Evolutionary conservation across 2,329 filamentous ascomycete species (phyloP).

Genomic region (Colletotrichum gigasporum): DNA sequence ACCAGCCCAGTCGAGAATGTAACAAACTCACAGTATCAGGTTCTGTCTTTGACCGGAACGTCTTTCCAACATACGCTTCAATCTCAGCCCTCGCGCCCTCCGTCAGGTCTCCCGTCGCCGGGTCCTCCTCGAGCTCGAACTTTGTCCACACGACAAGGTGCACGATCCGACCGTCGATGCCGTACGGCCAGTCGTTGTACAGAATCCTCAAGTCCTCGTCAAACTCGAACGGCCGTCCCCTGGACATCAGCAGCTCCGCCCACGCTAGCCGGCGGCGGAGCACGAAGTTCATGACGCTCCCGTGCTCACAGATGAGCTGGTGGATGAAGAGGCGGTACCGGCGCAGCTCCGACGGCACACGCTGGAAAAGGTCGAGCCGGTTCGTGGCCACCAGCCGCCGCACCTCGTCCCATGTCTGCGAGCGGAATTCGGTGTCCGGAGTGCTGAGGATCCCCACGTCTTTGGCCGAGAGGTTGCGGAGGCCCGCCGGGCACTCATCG

Average conservation of each 20-base stretch:
- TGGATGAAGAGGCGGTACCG: slow-evolving; percentile 78
- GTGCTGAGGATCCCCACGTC: slow-evolving; percentile 76
- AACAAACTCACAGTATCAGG: slow-evolving; percentile 45
- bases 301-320: slow-evolving; percentile 71
- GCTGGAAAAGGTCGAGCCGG: slow-evolving; percentile 78
- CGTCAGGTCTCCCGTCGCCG: slow-evolving; percentile 72
- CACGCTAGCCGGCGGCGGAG: slow-evolving; percentile 76
- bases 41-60: slow-evolving; percentile 69
- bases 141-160: slow-evolving; percentile 96
- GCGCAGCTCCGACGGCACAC: slow-evolving; percentile 80
- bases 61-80: slow-evolving; percentile 73
- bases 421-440: slow-evolving; percentile 71
- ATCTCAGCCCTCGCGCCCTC: slow-evolving; percentile 70
- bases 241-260: slow-evolving; percentile 47
- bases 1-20: background rate
- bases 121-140: slow-evolving; percentile 79
- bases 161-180: slow-evolving; percentile 78
- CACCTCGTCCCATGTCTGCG: slow-evolving; percentile 76
- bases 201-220: slow-evolving; percentile 76
- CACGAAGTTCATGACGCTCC: slow-evolving; percentile 82
- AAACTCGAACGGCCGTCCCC: slow-evolving; percentile 51
- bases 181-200: slow-evolving; percentile 95
- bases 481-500: slow-evolving; percentile 75
- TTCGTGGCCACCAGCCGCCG: slow-evolving; percentile 70
- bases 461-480: slow-evolving; percentile 71